Evolutionary conservation across 2,329 filamentous ascomycete genomes (phyloP).

Genomic region (Monosporascus sp.): DNA sequence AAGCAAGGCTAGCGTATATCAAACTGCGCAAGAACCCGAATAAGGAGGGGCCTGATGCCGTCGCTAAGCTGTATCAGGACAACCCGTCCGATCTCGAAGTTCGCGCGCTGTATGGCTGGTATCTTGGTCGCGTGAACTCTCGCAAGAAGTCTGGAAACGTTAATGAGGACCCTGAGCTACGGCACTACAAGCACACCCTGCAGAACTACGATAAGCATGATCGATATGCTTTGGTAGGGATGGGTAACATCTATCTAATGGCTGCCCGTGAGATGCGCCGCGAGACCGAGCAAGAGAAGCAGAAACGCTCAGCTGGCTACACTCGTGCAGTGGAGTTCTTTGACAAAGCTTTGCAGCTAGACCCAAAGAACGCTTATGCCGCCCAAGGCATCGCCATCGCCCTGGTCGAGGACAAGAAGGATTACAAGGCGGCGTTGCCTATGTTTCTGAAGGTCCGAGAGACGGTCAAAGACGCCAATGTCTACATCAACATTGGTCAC

Average conservation of each 20-base stretch:
- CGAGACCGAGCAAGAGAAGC: constrained; percentile 82
- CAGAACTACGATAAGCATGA: constrained; percentile 97
- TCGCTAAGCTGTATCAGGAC: constrained; percentile 79
- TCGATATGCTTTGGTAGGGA: constrained; percentile 89
- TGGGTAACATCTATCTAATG: constrained; percentile 88
- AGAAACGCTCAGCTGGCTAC: constrained; percentile 83
- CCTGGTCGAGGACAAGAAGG: constrained; percentile 89
- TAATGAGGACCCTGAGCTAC: constrained; percentile 83
- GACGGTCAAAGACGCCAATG: constrained; percentile 79
- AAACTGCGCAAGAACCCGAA: constrained; percentile 73
- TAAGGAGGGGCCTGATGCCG: constrained; percentile 79
- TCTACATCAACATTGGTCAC: constrained; percentile 91
- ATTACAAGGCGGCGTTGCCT: constrained; percentile 72
- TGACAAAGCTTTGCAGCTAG: constrained; percentile 92
- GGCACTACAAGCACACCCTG: constrained; percentile 93
- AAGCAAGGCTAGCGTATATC: constrained; percentile 84
- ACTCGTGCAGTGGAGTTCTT: constrained; percentile 96
- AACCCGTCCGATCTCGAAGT: constrained; percentile 86
- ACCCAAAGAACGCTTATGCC: constrained; percentile 91
- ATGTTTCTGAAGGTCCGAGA: constrained; percentile 90
- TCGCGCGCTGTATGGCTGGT: constrained; percentile 91
- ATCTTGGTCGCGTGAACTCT: constrained; percentile 71
- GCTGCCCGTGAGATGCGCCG: constrained; percentile 92
- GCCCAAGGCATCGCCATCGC: constrained; percentile 95
- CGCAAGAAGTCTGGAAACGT: constrained; percentile 79